These are phyloP conservation scores for Thinopyrum elongatum DNA, from an alignment of 176 grass and related monocot species.

Conservation along the genomic window DNA sequence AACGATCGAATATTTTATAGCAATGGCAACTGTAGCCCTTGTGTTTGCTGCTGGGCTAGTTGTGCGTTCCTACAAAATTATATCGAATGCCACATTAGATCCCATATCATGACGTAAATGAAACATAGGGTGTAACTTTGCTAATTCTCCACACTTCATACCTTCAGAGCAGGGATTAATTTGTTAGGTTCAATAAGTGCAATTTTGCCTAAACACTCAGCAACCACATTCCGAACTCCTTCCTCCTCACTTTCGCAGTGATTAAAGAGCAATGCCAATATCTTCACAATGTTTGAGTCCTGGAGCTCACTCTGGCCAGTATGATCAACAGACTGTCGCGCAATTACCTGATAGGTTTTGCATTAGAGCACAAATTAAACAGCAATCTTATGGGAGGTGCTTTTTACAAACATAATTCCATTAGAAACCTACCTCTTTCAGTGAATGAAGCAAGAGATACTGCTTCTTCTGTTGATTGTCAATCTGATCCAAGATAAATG, in stretches of 20 bases:
- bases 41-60: neutral
- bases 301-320: neutral
- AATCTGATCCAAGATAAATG: constrained; percentile 5
- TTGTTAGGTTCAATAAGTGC: neutral
- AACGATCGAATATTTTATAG: neutral
- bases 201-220: neutral
- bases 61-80: neutral
- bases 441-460: neutral
- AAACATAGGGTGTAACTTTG: neutral
- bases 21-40: neutral
- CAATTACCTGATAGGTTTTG: neutral
- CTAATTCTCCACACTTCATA: neutral
- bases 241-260: neutral
- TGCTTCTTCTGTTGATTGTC: neutral
- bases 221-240: neutral
- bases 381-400: neutral
- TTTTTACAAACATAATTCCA: neutral
- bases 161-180: neutral
- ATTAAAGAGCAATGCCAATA: constrained; percentile 2
- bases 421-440: neutral
- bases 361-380: neutral
- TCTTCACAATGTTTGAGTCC: neutral
- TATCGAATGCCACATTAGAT: neutral
- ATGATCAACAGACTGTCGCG: neutral
- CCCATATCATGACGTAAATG: neutral